Base-by-base conservation (phyloP, 2,329 filamentous ascomycete species). In the Ophiocordyceps polyrhachis-furcata region DNA sequence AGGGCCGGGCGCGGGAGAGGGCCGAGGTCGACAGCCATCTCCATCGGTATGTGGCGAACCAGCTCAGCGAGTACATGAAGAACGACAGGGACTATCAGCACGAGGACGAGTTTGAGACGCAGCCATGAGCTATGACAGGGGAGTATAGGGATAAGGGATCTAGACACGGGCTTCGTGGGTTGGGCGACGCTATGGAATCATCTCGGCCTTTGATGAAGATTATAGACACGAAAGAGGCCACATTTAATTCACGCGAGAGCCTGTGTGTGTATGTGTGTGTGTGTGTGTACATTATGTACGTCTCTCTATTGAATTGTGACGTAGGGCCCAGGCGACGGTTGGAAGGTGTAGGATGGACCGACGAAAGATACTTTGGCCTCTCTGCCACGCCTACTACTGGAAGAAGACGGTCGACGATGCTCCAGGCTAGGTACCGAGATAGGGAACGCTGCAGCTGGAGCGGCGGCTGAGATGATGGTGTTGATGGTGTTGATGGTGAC, bases 41-140 rank as follows among this genome's bases (percentile, higher is more conserved):
- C 56, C 79, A 84, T 48, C 73, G 76, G 51, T 94, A 93, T 59
- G 82, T 95, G 46, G 78, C 74, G 28, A 81, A 87, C 50, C 83
- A 94, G 64, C 68, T 95, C 47, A 72, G 81, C 59, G 70, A 79
- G 46, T 79, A 91, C 55, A 78, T 55, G 49, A 55, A 57, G 21
- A 56, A 59, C 19, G 53, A 51, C 44, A 43, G 46, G 5, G 47
- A 51, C 40, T 55, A 55, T 21, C 55, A 49, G 15, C 53, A 60
- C 12, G 64, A 59, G 12, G 68, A 72, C 35, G 70, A 73, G 53
- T 64, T 66, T 49, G 70, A 73, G 55, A 61, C 68, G 11, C 60
- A 60, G 46, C 58, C 59, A 21, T 56, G 44, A 50, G n/a, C n/a
- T 4, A 14, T 32, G 31, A 13, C 5, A 32, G 12, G 5, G 15